A percentile compares a stretch with the other conserved stretches of the same genome.
Conservation (phyloP, 306 rosid genomes). For the Inga laurina region DNA sequence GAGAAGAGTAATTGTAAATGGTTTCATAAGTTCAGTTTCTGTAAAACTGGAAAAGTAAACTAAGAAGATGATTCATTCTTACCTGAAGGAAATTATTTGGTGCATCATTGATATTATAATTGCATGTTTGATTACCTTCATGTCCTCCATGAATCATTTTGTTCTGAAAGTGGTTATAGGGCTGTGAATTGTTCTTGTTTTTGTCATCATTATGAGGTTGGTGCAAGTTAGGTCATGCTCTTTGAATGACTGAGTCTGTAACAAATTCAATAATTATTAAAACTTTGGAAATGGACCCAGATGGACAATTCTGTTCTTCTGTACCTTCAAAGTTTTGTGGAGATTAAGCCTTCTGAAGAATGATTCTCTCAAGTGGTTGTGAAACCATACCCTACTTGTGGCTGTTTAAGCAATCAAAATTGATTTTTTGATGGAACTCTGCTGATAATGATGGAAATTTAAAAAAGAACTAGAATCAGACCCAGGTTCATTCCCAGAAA, state of each 20-base stretch:
- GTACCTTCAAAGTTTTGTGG: conserved; percentile 7
- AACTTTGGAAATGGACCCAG: conserved; percentile 15
- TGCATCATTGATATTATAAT: conserved; percentile 24
- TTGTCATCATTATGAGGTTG: conserved; percentile 25
- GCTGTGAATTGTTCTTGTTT: conserved; percentile 27
- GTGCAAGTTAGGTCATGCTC: conserved; percentile 12
- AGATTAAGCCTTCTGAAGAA: conserved; percentile 1
- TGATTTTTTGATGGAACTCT: background rate
- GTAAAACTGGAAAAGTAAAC: conserved; percentile 30
- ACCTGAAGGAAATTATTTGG: conserved; percentile 28
- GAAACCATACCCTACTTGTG: background rate
- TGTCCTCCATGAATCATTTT: background rate
- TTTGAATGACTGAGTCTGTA: conserved; percentile 8
- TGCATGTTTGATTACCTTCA: conserved; percentile 15
- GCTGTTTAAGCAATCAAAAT: conserved; percentile 10
- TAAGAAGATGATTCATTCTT: conserved; percentile 25
- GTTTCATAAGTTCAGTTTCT: conserved; percentile 27
- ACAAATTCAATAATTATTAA: background rate
- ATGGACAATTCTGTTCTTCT: conserved; percentile 5
- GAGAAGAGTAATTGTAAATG: conserved; percentile 43
- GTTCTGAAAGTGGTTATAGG: conserved; percentile 3
- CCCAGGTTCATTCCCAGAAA: background rate
- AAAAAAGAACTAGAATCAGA: background rate
- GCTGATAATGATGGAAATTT: conserved; percentile 2
- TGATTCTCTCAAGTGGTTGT: conserved; percentile 1